Conservation (phyloP, 2,329 filamentous ascomycete species). For the Neopestalotiopsis sp. region DNA sequence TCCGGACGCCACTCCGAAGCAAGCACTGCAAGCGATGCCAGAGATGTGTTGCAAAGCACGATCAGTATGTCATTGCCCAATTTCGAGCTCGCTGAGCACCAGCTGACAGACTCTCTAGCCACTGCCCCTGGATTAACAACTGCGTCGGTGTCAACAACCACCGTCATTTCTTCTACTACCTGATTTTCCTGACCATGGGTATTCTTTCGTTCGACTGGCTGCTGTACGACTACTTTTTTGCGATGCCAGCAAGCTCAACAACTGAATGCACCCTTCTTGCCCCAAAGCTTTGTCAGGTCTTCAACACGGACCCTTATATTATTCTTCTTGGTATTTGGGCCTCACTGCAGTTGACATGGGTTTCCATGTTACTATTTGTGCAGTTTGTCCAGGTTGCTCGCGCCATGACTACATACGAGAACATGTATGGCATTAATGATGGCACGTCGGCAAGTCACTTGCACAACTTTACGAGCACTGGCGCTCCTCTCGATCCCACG, state of each 20-base stretch:
- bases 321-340: slow-evolving; percentile 82
- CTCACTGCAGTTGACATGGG: slow-evolving; percentile 87
- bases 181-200: slow-evolving; percentile 77
- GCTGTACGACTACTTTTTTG: slow-evolving; percentile 73
- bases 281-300: slow-evolving; percentile 73
- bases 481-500: slow-evolving; percentile 70
- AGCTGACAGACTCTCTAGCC: slow-evolving; percentile 56
- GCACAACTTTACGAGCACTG: slow-evolving; percentile 79
- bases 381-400: slow-evolving; percentile 91
- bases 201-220: slow-evolving; percentile 76
- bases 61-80: slow-evolving; percentile 72
- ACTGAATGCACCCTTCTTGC: slow-evolving; percentile 76
- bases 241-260: slow-evolving; percentile 57
- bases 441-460: slow-evolving; percentile 61
- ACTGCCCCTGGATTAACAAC: slow-evolving; percentile 98
- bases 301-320: slow-evolving; percentile 85
- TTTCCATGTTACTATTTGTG: slow-evolving; percentile 94
- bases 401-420: slow-evolving; percentile 95
- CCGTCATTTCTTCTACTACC: slow-evolving; percentile 91
- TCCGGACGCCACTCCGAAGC: slow-evolving; percentile 87
- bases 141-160: slow-evolving; percentile 96
- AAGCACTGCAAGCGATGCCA: slow-evolving; percentile 94
- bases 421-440: slow-evolving; percentile 82
- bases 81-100: slow-evolving; percentile 2
- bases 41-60: slow-evolving; percentile 93